Percentiles rank a stretch among this genome's conserved stretches.
Evolutionary conservation across 306 rosid species (phyloP).

Genomic region (Sophora flavescens): DNA sequence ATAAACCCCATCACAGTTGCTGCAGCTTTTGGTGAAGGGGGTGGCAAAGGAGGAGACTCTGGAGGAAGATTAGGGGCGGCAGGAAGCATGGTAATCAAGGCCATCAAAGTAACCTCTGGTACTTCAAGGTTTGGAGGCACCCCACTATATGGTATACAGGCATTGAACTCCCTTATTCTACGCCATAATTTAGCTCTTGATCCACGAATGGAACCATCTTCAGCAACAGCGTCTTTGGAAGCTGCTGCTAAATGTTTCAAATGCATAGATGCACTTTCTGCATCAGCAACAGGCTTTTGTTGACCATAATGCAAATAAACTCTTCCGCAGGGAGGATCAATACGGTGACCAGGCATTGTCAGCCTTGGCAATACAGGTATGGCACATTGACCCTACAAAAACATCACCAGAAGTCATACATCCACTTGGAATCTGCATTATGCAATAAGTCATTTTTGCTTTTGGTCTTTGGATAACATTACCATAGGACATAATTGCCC

Average conservation of each 20-base stretch:
- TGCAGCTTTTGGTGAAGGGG: slow-evolving; percentile 99
- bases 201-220: slow-evolving; percentile 99
- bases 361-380: slow-evolving; percentile 94
- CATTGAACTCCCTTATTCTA: slow-evolving; percentile 99
- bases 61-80: slow-evolving; percentile 99
- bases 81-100: slow-evolving; percentile 98
- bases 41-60: slow-evolving; percentile 96
- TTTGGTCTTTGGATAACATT: slow-evolving; percentile 24
- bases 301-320: slow-evolving; percentile 81
- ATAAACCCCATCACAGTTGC: slow-evolving; percentile 98
- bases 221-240: slow-evolving; percentile 99
- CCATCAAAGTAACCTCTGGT: slow-evolving; percentile 98
- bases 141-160: slow-evolving; percentile 84
- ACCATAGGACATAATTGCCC: slow-evolving; percentile 20
- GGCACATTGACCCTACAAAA: slow-evolving; percentile 85
- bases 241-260: slow-evolving; percentile 93
- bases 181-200: slow-evolving; percentile 99
- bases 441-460: slow-evolving; percentile 18
- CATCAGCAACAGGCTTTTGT: slow-evolving; percentile 65
- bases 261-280: slow-evolving; percentile 86
- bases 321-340: slow-evolving; percentile 98
- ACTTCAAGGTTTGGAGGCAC: slow-evolving; percentile 89
- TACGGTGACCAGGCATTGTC: slow-evolving; percentile 98
- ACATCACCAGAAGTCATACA: slow-evolving; percentile 54
- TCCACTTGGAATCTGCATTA: slow-evolving; percentile 29